Percentiles rank a stretch among this genome's conserved stretches.
phyloP scores from a whole-genome alignment of 208 protist species.

The Acanthamoeba triangularis region DNA sequence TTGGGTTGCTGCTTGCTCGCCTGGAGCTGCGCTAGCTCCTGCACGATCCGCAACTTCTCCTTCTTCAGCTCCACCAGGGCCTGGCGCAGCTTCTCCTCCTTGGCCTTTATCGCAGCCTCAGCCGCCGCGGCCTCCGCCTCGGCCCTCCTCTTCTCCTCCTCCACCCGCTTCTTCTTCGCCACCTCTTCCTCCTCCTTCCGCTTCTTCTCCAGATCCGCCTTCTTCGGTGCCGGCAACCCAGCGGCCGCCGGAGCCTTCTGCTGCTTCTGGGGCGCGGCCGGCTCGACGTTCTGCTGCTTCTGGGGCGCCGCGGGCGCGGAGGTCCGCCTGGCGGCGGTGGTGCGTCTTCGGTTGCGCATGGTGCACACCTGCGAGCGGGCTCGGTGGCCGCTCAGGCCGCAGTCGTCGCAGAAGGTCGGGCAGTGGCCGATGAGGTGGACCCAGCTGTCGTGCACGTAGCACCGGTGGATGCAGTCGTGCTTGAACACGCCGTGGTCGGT shows the following conservation, averaged over 20 bases:
- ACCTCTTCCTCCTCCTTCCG: not conserved
- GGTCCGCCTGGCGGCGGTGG: not conserved
- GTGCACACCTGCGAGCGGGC: not conserved
- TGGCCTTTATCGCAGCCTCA: not conserved
- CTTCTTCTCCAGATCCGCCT: not conserved
- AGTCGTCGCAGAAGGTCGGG: not conserved
- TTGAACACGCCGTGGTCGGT: slow-evolving; percentile 17
- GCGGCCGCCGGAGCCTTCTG: not conserved
- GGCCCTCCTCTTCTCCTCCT: not conserved
- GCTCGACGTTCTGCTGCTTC: not conserved
- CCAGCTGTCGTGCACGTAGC: not conserved
- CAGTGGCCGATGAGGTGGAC: slow-evolving; percentile 6
- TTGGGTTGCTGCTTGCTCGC: not conserved
- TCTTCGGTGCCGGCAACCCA: not conserved
- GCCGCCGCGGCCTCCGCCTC: not conserved
- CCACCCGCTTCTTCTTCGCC: not conserved
- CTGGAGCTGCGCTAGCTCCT: slow-evolving; percentile 52
- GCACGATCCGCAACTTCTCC: not conserved
- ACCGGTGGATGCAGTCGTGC: not conserved
- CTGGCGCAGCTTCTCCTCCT: not conserved
- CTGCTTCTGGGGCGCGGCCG: not conserved
- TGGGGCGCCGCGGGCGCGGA: not conserved
- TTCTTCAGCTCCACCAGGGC: not conserved
- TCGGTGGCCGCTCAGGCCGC: not conserved
- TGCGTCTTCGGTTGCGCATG: not conserved